Percentiles rank a stretch among this genome's conserved stretches.
Evolutionary conservation across 495 filamentous ascomycete genomes (phyloP).

Genomic region (Parachaetomium inaequale): DNA sequence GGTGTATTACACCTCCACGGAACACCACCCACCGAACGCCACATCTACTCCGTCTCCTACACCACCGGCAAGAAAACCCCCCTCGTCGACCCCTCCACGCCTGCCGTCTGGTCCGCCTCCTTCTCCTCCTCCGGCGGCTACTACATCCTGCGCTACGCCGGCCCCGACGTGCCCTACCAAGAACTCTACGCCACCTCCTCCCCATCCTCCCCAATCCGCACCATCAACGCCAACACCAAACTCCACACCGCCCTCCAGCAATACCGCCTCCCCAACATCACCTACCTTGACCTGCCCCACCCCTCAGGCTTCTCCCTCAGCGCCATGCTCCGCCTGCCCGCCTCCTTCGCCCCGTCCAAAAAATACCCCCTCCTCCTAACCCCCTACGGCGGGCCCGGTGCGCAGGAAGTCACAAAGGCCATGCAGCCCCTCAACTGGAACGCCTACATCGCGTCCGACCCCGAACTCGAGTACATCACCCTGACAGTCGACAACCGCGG

Average conservation of each 20-base stretch:
- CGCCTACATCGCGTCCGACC: slow-evolving; percentile 54
- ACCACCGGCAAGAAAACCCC: slow-evolving; percentile 44
- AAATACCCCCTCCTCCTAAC: slow-evolving; percentile 56
- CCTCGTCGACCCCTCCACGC: slow-evolving; percentile 47
- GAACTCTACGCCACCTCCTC: slow-evolving; percentile 48
- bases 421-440: slow-evolving; percentile 46
- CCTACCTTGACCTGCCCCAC: slow-evolving; percentile 46
- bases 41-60: slow-evolving; percentile 53
- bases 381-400: slow-evolving; percentile 54
- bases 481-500: slow-evolving; percentile 55
- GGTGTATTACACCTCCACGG: slow-evolving; percentile 54
- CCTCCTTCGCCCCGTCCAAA: slow-evolving; percentile 47
- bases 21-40: slow-evolving; percentile 54
- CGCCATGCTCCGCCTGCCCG: slow-evolving; percentile 47
- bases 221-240: slow-evolving; percentile 48
- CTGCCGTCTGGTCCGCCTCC: slow-evolving; percentile 51
- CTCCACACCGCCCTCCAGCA: slow-evolving; percentile 43
- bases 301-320: slow-evolving; percentile 49
- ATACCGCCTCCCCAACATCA: slow-evolving; percentile 51
- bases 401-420: slow-evolving; percentile 48
- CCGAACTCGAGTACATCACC: slow-evolving; percentile 56
- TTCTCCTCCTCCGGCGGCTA: slow-evolving; percentile 52
- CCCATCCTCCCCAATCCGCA: slow-evolving; percentile 42
- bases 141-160: slow-evolving; percentile 54
- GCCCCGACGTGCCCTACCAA: slow-evolving; percentile 56